Base-by-base conservation (phyloP, 169 alveolate species). In the Amoebophrya sp. region DNA sequence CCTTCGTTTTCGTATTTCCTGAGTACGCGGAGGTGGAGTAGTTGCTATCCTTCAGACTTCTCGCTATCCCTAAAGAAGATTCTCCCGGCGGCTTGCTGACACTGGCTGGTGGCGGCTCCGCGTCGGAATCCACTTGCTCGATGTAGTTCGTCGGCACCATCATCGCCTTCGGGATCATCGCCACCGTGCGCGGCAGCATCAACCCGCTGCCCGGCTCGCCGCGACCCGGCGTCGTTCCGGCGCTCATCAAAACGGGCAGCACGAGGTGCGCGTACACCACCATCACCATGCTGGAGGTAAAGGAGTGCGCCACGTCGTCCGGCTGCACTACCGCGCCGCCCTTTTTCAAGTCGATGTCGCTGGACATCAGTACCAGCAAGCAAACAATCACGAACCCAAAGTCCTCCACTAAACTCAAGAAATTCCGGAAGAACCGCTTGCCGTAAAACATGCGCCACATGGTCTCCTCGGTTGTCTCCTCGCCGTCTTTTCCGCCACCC, bases 251-350 rank as follows among this genome's bases (percentile, higher is more conserved):
- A 0, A n/a, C 83, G 35, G 83, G 83, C 1, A 66, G 83, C 2
- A 66, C 10, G 83, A 18, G 2, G 83, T 66, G 83, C 35, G 83
- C 83, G 83, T 25, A 66, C 39, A 66, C 39, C 35, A 66, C 32
- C 83, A 66, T 66, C 10, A 66, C 32, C 83, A 66, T 1, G 35
- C 32, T 7, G 83, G 32, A 7, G 35, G 38, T 66, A 25, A 66
- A 66, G 10, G 83, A 66, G 83, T 66, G 83, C 83, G 83, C 83
- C 83, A 66, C 83, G 83, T 66, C 83, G 83, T 41, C 54, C 54
- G 23, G 23, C 54, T 41, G 54, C 54, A 41, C 23, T 12, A 41
- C 54, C 23, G 54, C 54, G 54, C 54, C 54, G 23, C 12, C 54
- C 23, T 12, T 2, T 12, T 12, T 12, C 54, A 41, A 41, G 83